Evolutionary conservation across 2,329 filamentous ascomycete genomes (phyloP), one percentile per base, ranked within the genome.

Genomic region (Aspergillus alliaceus): DNA sequence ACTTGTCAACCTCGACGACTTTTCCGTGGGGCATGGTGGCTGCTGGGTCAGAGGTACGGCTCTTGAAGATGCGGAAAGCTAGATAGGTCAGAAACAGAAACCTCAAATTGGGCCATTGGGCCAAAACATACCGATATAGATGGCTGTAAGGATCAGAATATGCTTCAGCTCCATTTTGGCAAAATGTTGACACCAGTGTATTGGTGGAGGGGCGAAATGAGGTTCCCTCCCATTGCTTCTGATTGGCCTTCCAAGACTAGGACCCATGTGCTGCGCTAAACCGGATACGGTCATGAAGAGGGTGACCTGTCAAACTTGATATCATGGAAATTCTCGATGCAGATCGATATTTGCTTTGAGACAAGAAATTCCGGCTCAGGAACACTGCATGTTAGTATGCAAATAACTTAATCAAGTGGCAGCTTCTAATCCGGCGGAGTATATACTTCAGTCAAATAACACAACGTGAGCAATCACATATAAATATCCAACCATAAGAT

Each of bases 1-100:
- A 74, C 72, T 72, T 73, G 66, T 74, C 72, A 14, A 74, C 66
- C 55, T 70, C 63, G 54, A 65, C 64, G n/a, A 74, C 72, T 53
- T 73, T 74, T 61, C 71, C 72, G 64, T 73, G 70, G 24, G 70
- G 55, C 65, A 67, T 69, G 52, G 63, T 70, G 57, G 66, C 48
- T 39, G 57, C 35, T 46, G 58, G 54, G 48, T 49, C 56, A 40
- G 53, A 55, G 27, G 46, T 35, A 42, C 61, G 63, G 39, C 47
- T 56, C 25, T 56, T 42, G 49, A 62, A 54, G 24, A 63, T 44
- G 49, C 61, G 61, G 53, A 65, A 52, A 9, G 51, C 63, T 65
- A 34, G 3, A 29, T 11, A 14, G 18, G 18, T 37, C 11, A 40
- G 51, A 6, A 2, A 37, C 3, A 49, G 8, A 2, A 12, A 24